Base-by-base conservation (phyloP, 441 rosid genomes). In the Adansonia grandidieri region DNA sequence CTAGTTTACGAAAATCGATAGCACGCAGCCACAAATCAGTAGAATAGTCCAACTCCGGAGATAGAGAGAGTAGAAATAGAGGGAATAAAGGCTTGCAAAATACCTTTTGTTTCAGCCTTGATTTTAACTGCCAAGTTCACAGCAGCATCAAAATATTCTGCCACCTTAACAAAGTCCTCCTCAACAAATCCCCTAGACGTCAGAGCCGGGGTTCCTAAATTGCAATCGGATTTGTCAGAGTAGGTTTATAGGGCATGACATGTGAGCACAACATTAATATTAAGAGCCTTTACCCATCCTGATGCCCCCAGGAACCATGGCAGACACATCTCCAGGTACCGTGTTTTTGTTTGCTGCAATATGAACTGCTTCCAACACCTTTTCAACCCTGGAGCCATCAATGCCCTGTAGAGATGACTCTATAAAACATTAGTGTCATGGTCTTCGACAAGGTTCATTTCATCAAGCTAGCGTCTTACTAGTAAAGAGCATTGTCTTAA, bases 301-400 rank as follows among this genome's bases (percentile, higher is more conserved):
- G 84, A 96, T 90, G 84, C 99, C 99, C 81, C 99, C 99, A 74
- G 99, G 99, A 81, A 96, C 98, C 98, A 96, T 92, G 53, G 99
- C 99, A 77, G 99, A 96, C 78, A 96, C 98, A 83, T 96, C 99
- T 60, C 98, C 99, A 64, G 99, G 98, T 71, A 96, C 98, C 20
- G 99, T 96, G 91, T 96, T 96, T 84, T 96, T 93, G 89, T 96
- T 96, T 20, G 98, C 97, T 72, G 99, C 99, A 80, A 96, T 92
- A 79, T 96, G 99, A 82, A 96, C 97, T 0, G 87, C 91, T 89
- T 96, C 99, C 91, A 96, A 79, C 84, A 96, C 95, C 87, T 96
- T 96, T 87, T 96, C 99, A 79, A 96, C 98, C 84, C 99, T 93
- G 47, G 99, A 96, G 77, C 99, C 99, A 81, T 96, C 99, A 76